phyloP scores from a whole-genome alignment of 1,284 basidiomycete genomes.

The Pseudozyma thailandica region DNA sequence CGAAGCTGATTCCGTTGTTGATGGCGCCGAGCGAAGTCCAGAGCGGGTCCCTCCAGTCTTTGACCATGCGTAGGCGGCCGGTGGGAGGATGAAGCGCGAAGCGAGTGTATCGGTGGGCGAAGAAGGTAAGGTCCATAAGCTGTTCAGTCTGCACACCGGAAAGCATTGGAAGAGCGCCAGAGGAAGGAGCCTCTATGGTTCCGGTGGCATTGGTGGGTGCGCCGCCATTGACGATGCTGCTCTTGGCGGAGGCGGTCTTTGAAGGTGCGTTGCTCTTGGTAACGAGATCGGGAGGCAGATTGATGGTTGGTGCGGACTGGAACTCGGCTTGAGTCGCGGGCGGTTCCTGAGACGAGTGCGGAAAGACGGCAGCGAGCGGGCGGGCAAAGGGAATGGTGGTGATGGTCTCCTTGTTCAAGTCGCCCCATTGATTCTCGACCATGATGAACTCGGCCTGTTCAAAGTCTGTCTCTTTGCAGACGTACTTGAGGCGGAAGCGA shows the following conservation, averaged over 20 bases:
- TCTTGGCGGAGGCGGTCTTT: conserved; percentile 44
- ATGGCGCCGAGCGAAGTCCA: conserved; percentile 75
- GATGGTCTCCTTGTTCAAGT: conserved; percentile 55
- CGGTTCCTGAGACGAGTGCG: conserved; percentile 62
- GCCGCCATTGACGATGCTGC: conserved; percentile 49
- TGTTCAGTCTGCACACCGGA: conserved; percentile 62
- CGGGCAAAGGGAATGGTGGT: conserved; percentile 62
- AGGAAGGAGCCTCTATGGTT: conserved; percentile 3
- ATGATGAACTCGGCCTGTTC: conserved; percentile 79
- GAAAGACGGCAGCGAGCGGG: conserved; percentile 63
- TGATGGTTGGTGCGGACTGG: conserved; percentile 42
- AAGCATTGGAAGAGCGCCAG: conserved; percentile 39
- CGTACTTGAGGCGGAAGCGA: conserved; percentile 84
- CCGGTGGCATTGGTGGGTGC: conserved; percentile 2
- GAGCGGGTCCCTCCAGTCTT: conserved; percentile 89
- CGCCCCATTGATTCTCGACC: conserved; percentile 75
- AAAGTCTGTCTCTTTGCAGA: conserved; percentile 86
- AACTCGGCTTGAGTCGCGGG: conserved; percentile 61
- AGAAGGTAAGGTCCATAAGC: conserved; percentile 67
- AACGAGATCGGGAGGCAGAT: conserved; percentile 34
- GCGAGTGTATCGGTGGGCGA: conserved; percentile 82
- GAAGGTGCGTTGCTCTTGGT: conserved; percentile 40
- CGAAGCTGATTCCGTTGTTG: conserved; percentile 53
- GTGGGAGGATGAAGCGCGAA: conserved; percentile 87
- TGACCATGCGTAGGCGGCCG: conserved; percentile 82